These are phyloP conservation scores for Teunomyces lycoperdinae DNA, from an alignment of 805 yeast genomes.

Conservation along the genomic window DNA sequence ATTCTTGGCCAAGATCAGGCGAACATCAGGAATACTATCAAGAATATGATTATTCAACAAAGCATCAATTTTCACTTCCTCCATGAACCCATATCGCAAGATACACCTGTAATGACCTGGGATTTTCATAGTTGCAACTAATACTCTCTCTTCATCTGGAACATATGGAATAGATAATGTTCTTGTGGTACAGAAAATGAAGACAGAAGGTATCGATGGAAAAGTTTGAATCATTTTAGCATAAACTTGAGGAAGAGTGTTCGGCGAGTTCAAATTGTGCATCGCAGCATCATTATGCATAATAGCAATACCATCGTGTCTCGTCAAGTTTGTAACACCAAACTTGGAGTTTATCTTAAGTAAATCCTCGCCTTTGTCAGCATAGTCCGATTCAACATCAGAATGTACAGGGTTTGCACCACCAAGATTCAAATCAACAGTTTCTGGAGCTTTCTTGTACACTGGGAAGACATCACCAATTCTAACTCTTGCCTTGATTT, in stretches of 20 bases:
- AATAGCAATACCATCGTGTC: slow-evolving; percentile 38
- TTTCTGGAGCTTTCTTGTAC: slow-evolving; percentile 14
- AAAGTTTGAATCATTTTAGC: slow-evolving; percentile 37
- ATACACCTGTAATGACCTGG: slow-evolving; percentile 50
- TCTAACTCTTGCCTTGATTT: slow-evolving; percentile 30
- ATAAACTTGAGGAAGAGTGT: slow-evolving; percentile 45
- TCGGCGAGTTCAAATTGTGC: slow-evolving; percentile 38
- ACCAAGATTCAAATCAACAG: slow-evolving; percentile 16
- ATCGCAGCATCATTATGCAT: slow-evolving; percentile 39
- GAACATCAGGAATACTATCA: slow-evolving; percentile 17
- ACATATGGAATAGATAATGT: slow-evolving; percentile 44
- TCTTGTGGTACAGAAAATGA: slow-evolving; percentile 43
- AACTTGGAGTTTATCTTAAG: slow-evolving; percentile 16
- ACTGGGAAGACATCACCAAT: slow-evolving; percentile 34
- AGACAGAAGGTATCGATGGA: slow-evolving; percentile 41
- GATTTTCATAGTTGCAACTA: slow-evolving; percentile 37
- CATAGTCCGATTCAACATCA: slow-evolving; percentile 1
- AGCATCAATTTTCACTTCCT: slow-evolving; percentile 22
- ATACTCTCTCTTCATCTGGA: slow-evolving; percentile 35
- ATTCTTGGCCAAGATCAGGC: slow-evolving; percentile 9
- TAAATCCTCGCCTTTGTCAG: slow-evolving; percentile 2
- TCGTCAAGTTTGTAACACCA: slow-evolving; percentile 17
- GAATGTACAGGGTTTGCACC: neutral
- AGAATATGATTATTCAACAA: slow-evolving; percentile 19
- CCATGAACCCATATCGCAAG: slow-evolving; percentile 51